phyloP scores from a whole-genome alignment of 768 basidiomycete genomes.

The Megacollybia marginata region DNA sequence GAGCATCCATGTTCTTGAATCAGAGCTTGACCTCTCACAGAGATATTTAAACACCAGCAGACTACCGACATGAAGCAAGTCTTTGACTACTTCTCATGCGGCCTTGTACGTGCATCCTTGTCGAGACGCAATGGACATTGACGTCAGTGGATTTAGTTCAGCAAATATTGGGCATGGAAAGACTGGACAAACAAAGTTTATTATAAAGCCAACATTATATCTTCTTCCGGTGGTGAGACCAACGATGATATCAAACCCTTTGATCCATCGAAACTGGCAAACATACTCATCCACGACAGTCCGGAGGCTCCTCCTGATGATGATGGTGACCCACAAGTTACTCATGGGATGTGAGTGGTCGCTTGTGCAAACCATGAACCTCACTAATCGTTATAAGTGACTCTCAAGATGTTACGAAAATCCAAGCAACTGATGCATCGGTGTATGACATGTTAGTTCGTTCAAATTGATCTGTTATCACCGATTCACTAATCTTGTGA shows the following conservation, averaged over 20 bases:
- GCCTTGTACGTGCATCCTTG: conserved; percentile 2
- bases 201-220: background rate
- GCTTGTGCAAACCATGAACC: background rate
- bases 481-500: too few species aligned
- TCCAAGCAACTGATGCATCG: too few species aligned
- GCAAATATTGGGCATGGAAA: conserved; percentile 3
- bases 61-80: conserved; percentile 1
- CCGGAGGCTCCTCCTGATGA: too few species aligned
- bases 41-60: conserved; percentile 3
- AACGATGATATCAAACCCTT: background rate
- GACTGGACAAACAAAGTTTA: conserved; percentile 1
- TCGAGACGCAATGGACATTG: background rate
- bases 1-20: background rate
- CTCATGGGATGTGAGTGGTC: background rate
- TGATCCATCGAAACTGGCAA: background rate
- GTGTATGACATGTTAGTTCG: too few species aligned
- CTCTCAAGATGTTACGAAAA: too few species aligned
- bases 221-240: background rate
- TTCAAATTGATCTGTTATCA: too few species aligned
- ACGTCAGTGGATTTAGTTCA: background rate
- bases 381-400: too few species aligned
- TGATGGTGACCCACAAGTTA: background rate
- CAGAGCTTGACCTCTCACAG: background rate
- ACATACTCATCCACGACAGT: background rate
- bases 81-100: conserved; percentile 9